These are phyloP conservation scores for Cutaneotrichosporon spelunceum DNA, from an alignment of 1,284 basidiomycete species.

Conservation along the genomic window DNA sequence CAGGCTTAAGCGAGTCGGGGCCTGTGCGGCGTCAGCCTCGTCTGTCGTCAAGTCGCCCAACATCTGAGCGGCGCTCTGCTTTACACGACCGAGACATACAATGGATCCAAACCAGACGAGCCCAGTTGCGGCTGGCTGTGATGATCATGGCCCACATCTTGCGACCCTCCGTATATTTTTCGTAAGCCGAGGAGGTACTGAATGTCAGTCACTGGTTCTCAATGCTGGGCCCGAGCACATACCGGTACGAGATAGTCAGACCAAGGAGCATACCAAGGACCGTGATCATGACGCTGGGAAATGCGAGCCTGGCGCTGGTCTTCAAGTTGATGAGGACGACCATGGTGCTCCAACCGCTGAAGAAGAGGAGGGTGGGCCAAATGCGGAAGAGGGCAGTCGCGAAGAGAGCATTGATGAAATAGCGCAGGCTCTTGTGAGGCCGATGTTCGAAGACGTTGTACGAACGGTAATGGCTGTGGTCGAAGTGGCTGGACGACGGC, in stretches of 20 bases:
- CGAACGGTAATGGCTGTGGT: slow-evolving; percentile 3
- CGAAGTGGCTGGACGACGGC: slow-evolving; percentile 7
- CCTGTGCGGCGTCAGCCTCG: slow-evolving; percentile 22
- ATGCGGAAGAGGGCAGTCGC: slow-evolving; percentile 39
- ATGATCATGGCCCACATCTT: slow-evolving; percentile 67
- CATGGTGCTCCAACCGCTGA: slow-evolving; percentile 41
- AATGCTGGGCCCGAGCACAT: slow-evolving; percentile 12
- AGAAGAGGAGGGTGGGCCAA: slow-evolving; percentile 45
- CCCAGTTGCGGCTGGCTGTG: slow-evolving; percentile 52
- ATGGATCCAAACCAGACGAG: slow-evolving; percentile 47
- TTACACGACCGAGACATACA: slow-evolving; percentile 23
- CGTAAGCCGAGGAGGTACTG: slow-evolving; percentile 70
- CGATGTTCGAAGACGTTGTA: slow-evolving; percentile 29
- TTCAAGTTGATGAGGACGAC: slow-evolving; percentile 38
- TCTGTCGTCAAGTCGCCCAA: not conserved
- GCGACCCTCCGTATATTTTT: slow-evolving; percentile 70
- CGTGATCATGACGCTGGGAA: slow-evolving; percentile 45
- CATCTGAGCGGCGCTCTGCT: not conserved
- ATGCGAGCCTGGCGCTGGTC: slow-evolving; percentile 32
- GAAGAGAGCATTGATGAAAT: slow-evolving; percentile 32
- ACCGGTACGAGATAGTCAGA: slow-evolving; percentile 48
- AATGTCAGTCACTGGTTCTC: not conserved
- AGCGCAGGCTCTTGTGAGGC: slow-evolving; percentile 32
- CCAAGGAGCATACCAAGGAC: slow-evolving; percentile 47
- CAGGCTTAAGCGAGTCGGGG: slow-evolving; percentile 33